Percentiles rank a stretch among this genome's conserved stretches.
Conservation (phyloP, 352 stramenopile species). For the Phytopythium delawarense region DNA sequence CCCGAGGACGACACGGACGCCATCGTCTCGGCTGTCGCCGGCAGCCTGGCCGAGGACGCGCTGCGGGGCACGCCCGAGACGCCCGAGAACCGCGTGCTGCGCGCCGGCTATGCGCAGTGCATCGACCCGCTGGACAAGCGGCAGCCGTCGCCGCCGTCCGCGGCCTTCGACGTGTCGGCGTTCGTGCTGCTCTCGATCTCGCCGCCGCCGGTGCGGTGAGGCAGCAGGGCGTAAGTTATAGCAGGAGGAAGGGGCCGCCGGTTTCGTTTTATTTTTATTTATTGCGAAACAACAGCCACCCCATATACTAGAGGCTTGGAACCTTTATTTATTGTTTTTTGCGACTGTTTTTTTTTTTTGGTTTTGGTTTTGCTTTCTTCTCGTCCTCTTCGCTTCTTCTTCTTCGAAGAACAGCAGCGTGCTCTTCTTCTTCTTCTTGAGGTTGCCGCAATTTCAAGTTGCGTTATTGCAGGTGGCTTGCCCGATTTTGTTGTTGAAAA, state of each 20-base stretch:
- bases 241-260: no score
- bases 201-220: slow-evolving; percentile 14
- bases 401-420: no score
- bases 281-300: no score
- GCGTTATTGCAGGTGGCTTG: not conserved
- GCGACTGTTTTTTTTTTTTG: not conserved
- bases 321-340: no score
- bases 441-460: not conserved
- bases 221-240: no score
- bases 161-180: slow-evolving; percentile 31
- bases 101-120: slow-evolving; percentile 21
- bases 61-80: slow-evolving; percentile 24
- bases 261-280: not conserved
- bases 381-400: not conserved
- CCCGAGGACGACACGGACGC: not conserved
- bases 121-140: slow-evolving; percentile 36
- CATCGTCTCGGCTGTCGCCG: no score
- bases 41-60: not conserved
- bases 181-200: slow-evolving; percentile 43
- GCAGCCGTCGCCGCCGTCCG: slow-evolving; percentile 13
- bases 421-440: slow-evolving; percentile 1
- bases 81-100: slow-evolving; percentile 22
- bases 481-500: not conserved
- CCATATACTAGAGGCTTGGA: no score
- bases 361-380: not conserved